Conservation (phyloP, 306 rosid genomes). For the Begonia peltatifolia region DNA sequence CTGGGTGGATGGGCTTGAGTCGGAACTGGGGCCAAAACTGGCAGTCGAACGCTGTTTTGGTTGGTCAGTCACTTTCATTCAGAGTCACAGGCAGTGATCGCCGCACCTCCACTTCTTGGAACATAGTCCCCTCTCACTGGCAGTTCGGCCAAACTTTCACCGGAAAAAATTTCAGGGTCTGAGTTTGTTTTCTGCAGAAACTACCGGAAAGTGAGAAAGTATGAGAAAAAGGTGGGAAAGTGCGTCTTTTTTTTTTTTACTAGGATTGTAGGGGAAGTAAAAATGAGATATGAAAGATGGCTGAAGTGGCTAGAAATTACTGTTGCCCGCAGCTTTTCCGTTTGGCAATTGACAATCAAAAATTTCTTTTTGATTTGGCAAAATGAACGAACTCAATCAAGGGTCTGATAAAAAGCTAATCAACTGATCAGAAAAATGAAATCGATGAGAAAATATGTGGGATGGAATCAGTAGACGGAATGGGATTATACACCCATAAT, state of each 20-base stretch:
- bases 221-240: slow-evolving; percentile 7
- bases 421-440: background rate
- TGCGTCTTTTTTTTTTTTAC: slow-evolving; percentile 12
- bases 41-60: slow-evolving; percentile 35
- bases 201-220: slow-evolving; percentile 7
- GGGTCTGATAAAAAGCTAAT: too few species aligned
- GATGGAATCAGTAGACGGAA: slow-evolving; percentile 64
- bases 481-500: slow-evolving; percentile 31
- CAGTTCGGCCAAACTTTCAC: slow-evolving; percentile 74
- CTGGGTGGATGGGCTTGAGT: slow-evolving; percentile 67
- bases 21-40: slow-evolving; percentile 92
- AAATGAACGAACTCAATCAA: too few species aligned
- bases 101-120: slow-evolving; percentile 54
- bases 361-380: too few species aligned
- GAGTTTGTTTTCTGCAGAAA: background rate
- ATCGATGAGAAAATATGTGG: slow-evolving; percentile 18
- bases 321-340: slow-evolving; percentile 53
- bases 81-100: slow-evolving; percentile 66
- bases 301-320: slow-evolving; percentile 51
- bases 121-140: slow-evolving; percentile 55
- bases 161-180: slow-evolving; percentile 58
- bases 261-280: slow-evolving; percentile 1
- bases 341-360: background rate
- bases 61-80: slow-evolving; percentile 75
- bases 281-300: slow-evolving; percentile 14